These are phyloP conservation scores for Xylaria venustula DNA, from an alignment of 495 filamentous ascomycete genomes.

Conservation along the genomic window DNA sequence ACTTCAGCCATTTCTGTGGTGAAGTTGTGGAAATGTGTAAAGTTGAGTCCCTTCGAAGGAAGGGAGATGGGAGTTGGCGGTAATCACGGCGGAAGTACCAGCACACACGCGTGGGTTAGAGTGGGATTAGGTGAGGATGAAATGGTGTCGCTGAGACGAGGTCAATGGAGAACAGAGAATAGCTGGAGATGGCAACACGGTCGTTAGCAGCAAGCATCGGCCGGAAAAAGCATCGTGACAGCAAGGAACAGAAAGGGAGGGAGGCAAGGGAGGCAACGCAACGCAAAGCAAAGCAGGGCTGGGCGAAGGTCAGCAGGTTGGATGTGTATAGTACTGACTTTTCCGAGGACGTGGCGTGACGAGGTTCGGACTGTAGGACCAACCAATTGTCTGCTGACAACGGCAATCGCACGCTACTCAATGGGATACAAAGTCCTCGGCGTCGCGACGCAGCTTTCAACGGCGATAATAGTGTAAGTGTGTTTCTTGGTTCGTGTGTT, in stretches of 20 bases:
- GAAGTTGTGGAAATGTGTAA: constrained; percentile 31
- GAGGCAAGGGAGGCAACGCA: background rate
- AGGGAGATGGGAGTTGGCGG: constrained; percentile 36
- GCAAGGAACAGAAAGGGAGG: background rate
- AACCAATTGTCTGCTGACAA: constrained; percentile 33
- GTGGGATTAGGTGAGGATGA: constrained; percentile 4
- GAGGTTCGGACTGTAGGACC: constrained; percentile 4
- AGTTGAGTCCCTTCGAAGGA: constrained; percentile 45
- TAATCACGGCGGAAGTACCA: constrained; percentile 28
- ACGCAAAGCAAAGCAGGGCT: background rate
- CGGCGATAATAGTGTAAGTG: constrained; percentile 6
- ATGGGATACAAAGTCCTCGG: constrained; percentile 17
- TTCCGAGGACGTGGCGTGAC: constrained; percentile 18
- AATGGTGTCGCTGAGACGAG: background rate
- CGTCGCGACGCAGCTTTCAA: constrained; percentile 15
- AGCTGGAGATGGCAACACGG: background rate
- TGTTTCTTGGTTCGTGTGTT: constrained; percentile 14
- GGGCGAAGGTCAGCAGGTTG: constrained; percentile 6
- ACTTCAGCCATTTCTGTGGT: constrained; percentile 83
- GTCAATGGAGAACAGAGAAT: background rate
- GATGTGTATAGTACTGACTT: constrained; percentile 11
- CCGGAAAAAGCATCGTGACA: background rate
- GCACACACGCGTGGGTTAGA: constrained; percentile 9
- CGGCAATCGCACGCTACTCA: constrained; percentile 18
- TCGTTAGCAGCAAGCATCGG: background rate